Evolutionary conservation across 1,284 basidiomycete species (phyloP).

Genomic region (Apiotrichum montevideense): DNA sequence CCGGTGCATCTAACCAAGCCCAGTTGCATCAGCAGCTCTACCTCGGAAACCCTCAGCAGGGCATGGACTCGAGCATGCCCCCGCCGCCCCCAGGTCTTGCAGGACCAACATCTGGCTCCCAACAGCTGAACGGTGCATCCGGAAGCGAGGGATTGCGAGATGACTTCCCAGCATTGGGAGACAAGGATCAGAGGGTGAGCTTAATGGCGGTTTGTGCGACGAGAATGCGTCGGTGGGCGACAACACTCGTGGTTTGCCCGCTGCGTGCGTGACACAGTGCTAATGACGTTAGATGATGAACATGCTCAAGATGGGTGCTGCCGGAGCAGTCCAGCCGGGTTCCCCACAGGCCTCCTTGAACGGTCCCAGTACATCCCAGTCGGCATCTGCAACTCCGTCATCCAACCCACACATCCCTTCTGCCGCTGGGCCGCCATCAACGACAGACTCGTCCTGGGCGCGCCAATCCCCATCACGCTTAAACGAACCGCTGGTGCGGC

Average conservation of each 20-base stretch:
- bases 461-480: constrained; percentile 25
- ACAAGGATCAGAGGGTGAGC: constrained; percentile 28
- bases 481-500: constrained; percentile 64
- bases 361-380: constrained; percentile 28
- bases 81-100: constrained; percentile 44
- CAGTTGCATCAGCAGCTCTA: constrained; percentile 19
- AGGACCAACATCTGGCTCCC: constrained; percentile 25
- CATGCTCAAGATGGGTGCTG: constrained; percentile 17
- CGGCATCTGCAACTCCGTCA: constrained; percentile 29
- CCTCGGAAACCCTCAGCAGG: constrained; percentile 27
- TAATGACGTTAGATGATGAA: constrained; percentile 23
- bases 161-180: constrained; percentile 44
- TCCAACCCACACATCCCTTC: constrained; percentile 27
- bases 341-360: constrained; percentile 21
- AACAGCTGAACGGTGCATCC: constrained; percentile 28
- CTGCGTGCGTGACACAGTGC: background rate
- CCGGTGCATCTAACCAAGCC: constrained; percentile 15
- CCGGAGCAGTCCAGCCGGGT: constrained; percentile 11
- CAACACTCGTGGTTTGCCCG: no score
- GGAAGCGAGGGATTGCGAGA: constrained; percentile 27
- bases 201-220: background rate
- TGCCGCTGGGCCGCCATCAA: constrained; percentile 22
- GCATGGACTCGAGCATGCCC: constrained; percentile 28
- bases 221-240: background rate
- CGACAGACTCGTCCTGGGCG: constrained; percentile 31